These are phyloP conservation scores for Colletotrichum nymphaeae DNA, from an alignment of 2,329 filamentous ascomycete species.

Conservation along the genomic window DNA sequence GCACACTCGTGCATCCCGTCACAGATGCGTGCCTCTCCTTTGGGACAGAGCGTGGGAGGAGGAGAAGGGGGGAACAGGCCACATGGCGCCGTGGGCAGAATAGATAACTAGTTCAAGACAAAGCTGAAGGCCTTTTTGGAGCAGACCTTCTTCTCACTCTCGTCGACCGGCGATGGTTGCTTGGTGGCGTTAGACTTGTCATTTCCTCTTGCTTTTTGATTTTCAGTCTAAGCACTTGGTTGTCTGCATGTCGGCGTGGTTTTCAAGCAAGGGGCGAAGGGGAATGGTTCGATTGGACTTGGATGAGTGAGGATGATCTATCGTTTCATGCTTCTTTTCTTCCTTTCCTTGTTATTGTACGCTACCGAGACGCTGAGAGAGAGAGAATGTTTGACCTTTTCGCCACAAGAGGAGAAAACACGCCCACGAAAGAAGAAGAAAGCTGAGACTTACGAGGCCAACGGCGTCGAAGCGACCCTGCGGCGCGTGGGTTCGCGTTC, in stretches of 20 bases:
- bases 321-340: neutral
- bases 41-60: constrained; percentile 19
- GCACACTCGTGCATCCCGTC: constrained; percentile 34
- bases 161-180: neutral
- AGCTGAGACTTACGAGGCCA: constrained; percentile 28
- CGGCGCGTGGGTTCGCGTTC: constrained; percentile 18
- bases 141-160: neutral
- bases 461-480: constrained; percentile 10
- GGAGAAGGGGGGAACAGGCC: neutral
- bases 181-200: constrained; percentile 5
- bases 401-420: constrained; percentile 29
- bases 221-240: neutral
- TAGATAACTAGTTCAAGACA: neutral
- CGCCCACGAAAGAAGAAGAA: constrained; percentile 25
- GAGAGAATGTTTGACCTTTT: neutral
- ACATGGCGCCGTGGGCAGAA: neutral
- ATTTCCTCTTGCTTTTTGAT: neutral
- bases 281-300: neutral
- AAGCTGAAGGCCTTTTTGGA: neutral
- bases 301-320: neutral
- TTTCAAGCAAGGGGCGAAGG: constrained; percentile 2
- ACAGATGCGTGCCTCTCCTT: constrained; percentile 33
- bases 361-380: neutral
- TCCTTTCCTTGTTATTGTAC: neutral
- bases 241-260: constrained; percentile 7